Evolutionary conservation across 768 basidiomycete genomes (phyloP).

Genomic region (Boletus sensibilis): DNA sequence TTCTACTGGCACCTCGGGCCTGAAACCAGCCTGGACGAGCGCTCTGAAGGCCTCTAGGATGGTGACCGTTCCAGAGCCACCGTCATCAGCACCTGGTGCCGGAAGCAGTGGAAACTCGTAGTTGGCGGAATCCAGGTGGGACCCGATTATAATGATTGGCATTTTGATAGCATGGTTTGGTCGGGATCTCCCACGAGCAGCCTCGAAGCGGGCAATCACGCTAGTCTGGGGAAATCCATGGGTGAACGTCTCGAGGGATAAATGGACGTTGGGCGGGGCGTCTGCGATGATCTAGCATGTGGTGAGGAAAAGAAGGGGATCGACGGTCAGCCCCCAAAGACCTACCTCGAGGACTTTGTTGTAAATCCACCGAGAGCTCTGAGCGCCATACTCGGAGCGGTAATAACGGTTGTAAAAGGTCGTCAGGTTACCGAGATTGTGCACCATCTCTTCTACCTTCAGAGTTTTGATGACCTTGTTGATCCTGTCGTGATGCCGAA

Average conservation of each 20-base stretch:
- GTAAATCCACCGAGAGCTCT: constrained; percentile 40
- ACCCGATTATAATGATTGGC: constrained; percentile 39
- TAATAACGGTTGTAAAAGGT: constrained; percentile 36
- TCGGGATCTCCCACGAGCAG: not conserved
- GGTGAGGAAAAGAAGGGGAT: not conserved
- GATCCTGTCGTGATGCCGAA: constrained; percentile 16
- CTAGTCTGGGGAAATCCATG: constrained; percentile 21
- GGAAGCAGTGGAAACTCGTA: constrained; percentile 39
- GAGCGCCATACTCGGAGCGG: constrained; percentile 35
- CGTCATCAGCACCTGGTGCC: constrained; percentile 52
- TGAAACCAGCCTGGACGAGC: constrained; percentile 66
- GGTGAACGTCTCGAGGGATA: constrained; percentile 25
- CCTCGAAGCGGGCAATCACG: constrained; percentile 30
- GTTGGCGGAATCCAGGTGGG: constrained; percentile 46
- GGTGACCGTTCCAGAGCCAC: constrained; percentile 68
- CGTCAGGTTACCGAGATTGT: constrained; percentile 36
- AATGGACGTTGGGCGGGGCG: constrained; percentile 10
- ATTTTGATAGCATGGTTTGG: constrained; percentile 6
- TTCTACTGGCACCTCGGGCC: constrained; percentile 62
- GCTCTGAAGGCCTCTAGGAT: constrained; percentile 76
- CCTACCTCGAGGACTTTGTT: constrained; percentile 17
- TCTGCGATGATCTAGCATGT: constrained; percentile 8
- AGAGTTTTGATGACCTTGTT: not conserved
- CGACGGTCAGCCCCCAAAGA: not conserved
- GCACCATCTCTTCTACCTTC: constrained; percentile 32